phyloP scores from a whole-genome alignment of 2,329 filamentous ascomycete species.

The Mycosphaerella sp. region DNA sequence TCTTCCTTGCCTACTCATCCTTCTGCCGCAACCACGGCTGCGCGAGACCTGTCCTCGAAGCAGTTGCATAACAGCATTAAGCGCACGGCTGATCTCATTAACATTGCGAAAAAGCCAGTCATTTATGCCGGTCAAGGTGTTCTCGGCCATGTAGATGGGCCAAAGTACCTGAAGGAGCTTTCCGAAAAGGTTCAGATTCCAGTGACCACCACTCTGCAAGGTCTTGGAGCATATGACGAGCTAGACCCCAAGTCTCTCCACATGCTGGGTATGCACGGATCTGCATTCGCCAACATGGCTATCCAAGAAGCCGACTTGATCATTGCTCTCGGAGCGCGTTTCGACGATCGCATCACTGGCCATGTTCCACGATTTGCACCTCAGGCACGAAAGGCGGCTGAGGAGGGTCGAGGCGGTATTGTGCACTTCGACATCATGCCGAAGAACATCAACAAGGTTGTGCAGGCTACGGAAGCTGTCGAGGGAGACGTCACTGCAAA shows the following conservation, averaged over 20 bases:
- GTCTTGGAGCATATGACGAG: slow-evolving; percentile 87
- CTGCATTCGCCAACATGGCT: slow-evolving; percentile 94
- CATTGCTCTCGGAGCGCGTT: slow-evolving; percentile 86
- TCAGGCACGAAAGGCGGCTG: slow-evolving; percentile 74
- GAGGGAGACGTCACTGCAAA: slow-evolving; percentile 87
- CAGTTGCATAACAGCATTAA: slow-evolving; percentile 68
- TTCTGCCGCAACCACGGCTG: slow-evolving; percentile 77
- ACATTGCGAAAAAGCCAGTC: slow-evolving; percentile 85
- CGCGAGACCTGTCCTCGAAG: slow-evolving; percentile 63
- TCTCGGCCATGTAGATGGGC: slow-evolving; percentile 70
- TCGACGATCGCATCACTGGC: slow-evolving; percentile 90
- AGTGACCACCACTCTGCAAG: slow-evolving; percentile 92
- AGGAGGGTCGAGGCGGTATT: slow-evolving; percentile 83
- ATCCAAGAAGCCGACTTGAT: slow-evolving; percentile 97
- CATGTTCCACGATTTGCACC: slow-evolving; percentile 83
- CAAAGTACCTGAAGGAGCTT: slow-evolving; percentile 74
- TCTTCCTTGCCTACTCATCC: slow-evolving; percentile 69
- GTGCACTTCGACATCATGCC: slow-evolving; percentile 98
- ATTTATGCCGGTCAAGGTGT: slow-evolving; percentile 94
- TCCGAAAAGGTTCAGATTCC: slow-evolving; percentile 86
- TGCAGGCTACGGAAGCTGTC: slow-evolving; percentile 90
- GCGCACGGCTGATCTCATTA: slow-evolving; percentile 75
- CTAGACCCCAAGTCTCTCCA: slow-evolving; percentile 89
- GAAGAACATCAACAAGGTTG: slow-evolving; percentile 99
- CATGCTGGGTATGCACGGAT: slow-evolving; percentile 98